phyloP scores from a whole-genome alignment of 768 basidiomycete species.

The Podaxis sp. region DNA sequence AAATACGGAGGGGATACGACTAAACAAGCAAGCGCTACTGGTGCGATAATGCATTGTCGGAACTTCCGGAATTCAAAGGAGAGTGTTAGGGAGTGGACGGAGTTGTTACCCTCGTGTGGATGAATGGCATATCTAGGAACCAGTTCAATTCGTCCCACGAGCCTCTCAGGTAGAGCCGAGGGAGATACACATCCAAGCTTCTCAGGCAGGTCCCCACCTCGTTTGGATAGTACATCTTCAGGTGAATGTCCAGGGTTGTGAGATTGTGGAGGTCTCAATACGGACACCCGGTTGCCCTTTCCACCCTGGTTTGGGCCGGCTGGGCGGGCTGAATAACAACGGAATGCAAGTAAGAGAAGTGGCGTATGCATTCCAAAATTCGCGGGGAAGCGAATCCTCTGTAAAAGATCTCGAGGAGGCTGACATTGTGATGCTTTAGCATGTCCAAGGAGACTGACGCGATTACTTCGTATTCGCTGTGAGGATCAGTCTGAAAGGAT shows the following conservation, averaged over 20 bases:
- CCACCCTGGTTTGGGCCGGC: neutral
- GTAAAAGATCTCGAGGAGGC: neutral
- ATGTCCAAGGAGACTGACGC: neutral
- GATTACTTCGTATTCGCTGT: neutral
- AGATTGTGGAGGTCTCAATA: neutral
- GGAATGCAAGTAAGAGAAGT: neutral
- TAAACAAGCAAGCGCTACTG: neutral
- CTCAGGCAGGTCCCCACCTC: neutral
- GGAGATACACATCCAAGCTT: neutral
- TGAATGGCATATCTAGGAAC: neutral
- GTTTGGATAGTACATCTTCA: neutral
- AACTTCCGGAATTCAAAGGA: neutral
- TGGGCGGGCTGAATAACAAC: neutral
- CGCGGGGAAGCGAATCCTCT: neutral
- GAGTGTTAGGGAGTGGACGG: neutral
- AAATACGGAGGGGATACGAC: neutral
- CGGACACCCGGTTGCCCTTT: neutral
- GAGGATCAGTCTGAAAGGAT: neutral
- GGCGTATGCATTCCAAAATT: neutral
- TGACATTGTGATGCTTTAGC: neutral
- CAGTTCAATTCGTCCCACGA: neutral
- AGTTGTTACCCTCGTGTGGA: neutral
- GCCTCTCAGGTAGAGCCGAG: neutral
- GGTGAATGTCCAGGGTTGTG: neutral
- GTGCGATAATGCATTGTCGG: neutral